Evolutionary conservation across 345 rosid species (phyloP).

Genomic region (Noccaea caerulescens): DNA sequence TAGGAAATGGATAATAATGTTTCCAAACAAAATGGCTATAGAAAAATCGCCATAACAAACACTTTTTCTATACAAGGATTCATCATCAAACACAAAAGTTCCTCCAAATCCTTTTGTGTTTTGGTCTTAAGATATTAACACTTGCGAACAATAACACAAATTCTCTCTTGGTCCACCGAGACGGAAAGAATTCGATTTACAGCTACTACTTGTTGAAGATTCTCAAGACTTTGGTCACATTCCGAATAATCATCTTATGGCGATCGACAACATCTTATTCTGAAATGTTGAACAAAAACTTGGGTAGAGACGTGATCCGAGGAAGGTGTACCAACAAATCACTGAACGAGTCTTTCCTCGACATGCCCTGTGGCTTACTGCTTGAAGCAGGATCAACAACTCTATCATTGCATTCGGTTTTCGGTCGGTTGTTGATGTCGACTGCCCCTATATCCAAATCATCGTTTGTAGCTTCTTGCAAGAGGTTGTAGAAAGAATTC

Average conservation of each 20-base stretch:
- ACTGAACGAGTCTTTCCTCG: conserved; percentile 85
- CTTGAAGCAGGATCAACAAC: conserved; percentile 51
- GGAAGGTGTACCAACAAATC: conserved; percentile 85
- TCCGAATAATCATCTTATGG: background rate
- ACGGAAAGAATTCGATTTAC: conserved; percentile 5
- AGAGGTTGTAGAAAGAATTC: conserved; percentile 87
- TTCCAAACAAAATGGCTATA: conserved; percentile 17
- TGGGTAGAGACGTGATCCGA: conserved; percentile 79
- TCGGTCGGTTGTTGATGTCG: conserved; percentile 27
- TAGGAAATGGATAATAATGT: background rate
- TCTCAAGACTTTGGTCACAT: background rate
- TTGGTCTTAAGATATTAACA: background rate
- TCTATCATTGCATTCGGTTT: conserved; percentile 36
- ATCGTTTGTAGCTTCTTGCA: conserved; percentile 57
- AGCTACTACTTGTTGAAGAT: conserved; percentile 43
- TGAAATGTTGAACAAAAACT: conserved; percentile 83
- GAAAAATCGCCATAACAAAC: conserved; percentile 11
- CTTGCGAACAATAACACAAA: conserved; percentile 27
- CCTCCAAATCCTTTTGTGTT: conserved; percentile 23
- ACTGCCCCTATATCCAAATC: conserved; percentile 11
- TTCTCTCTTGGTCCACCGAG: background rate
- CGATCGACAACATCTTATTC: conserved; percentile 51
- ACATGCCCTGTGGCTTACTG: conserved; percentile 66
- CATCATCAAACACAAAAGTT: conserved; percentile 34
- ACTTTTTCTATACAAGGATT: conserved; percentile 26